Conservation (phyloP, 352 stramenopile genomes). For the Pythium phragmitis region DNA sequence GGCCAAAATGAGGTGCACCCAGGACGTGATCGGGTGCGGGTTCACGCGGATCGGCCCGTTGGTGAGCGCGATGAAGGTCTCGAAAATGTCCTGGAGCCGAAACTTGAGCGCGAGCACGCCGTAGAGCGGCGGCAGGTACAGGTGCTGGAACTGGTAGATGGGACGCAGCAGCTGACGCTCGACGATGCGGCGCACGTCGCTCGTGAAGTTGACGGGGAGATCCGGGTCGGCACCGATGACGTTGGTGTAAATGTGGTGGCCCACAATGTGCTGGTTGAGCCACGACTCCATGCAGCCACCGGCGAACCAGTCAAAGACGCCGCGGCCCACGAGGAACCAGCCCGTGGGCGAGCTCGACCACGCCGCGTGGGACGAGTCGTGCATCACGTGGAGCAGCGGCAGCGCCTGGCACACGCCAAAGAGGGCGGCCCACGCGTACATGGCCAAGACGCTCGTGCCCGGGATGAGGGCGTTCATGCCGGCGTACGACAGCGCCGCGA, state of each 20-base stretch:
- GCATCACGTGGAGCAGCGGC: slow-evolving; percentile 91
- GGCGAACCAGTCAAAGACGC: slow-evolving; percentile 90
- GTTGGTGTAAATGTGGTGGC: slow-evolving; percentile 96
- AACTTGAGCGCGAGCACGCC: slow-evolving; percentile 94
- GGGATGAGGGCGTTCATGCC: slow-evolving; percentile 74
- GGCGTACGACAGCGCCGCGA: slow-evolving; percentile 65
- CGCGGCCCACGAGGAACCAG: slow-evolving; percentile 75
- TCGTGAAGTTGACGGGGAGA: slow-evolving; percentile 86
- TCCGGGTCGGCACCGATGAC: slow-evolving; percentile 92
- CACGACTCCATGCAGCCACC: slow-evolving; percentile 92
- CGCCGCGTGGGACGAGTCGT: slow-evolving; percentile 91
- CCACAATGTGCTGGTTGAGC: slow-evolving; percentile 95
- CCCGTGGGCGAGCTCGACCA: slow-evolving; percentile 77
- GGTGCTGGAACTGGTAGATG: slow-evolving; percentile 91
- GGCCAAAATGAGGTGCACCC: slow-evolving; percentile 82
- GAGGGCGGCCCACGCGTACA: slow-evolving; percentile 73
- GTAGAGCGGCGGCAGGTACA: slow-evolving; percentile 94
- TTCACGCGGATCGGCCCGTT: slow-evolving; percentile 92
- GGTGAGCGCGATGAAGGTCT: slow-evolving; percentile 82
- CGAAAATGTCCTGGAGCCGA: slow-evolving; percentile 90
- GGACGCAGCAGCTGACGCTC: slow-evolving; percentile 82
- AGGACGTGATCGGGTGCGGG: slow-evolving; percentile 75
- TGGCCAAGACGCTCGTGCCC: slow-evolving; percentile 27
- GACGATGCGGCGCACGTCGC: slow-evolving; percentile 84
- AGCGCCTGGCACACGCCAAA: slow-evolving; percentile 90